Conservation (phyloP, 164 flowering plant species). For the Vitis cinerea region DNA sequence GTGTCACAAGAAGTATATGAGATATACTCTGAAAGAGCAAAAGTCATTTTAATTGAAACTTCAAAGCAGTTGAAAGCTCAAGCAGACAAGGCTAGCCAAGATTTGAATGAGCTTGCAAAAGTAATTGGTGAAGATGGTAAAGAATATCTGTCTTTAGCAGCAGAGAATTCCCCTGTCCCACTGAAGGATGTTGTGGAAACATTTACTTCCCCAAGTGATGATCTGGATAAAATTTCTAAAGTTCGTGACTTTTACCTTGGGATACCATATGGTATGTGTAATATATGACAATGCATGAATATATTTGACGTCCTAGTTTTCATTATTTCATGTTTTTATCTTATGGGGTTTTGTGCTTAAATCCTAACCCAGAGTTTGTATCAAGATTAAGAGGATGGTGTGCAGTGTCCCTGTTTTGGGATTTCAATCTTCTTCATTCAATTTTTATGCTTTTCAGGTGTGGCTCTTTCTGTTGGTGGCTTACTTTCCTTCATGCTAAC, state of each 20-base stretch:
- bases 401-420: not conserved
- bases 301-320: not conserved
- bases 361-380: not conserved
- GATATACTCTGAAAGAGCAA: slow-evolving; percentile 61
- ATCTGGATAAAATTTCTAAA: slow-evolving; percentile 51
- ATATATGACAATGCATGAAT: not conserved
- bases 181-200: slow-evolving; percentile 84
- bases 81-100: slow-evolving; percentile 71
- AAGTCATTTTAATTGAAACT: slow-evolving; percentile 55
- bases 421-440: not conserved
- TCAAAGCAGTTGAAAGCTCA: slow-evolving; percentile 69
- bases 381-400: not conserved
- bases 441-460: slow-evolving; percentile 50
- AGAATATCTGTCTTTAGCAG: slow-evolving; percentile 58
- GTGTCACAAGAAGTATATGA: slow-evolving; percentile 84
- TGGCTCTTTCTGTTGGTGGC: slow-evolving; percentile 68
- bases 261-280: slow-evolving; percentile 84
- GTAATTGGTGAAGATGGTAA: slow-evolving; percentile 66
- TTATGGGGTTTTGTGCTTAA: not conserved
- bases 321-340: not conserved
- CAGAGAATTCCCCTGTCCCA: slow-evolving; percentile 69
- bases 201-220: slow-evolving; percentile 51
- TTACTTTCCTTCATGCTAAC: slow-evolving; percentile 87
- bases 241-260: slow-evolving; percentile 80
- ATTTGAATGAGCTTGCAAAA: slow-evolving; percentile 53